These are phyloP conservation scores for Emericellopsis cladophorae DNA, from an alignment of 2,329 filamentous ascomycete genomes.

Conservation along the genomic window DNA sequence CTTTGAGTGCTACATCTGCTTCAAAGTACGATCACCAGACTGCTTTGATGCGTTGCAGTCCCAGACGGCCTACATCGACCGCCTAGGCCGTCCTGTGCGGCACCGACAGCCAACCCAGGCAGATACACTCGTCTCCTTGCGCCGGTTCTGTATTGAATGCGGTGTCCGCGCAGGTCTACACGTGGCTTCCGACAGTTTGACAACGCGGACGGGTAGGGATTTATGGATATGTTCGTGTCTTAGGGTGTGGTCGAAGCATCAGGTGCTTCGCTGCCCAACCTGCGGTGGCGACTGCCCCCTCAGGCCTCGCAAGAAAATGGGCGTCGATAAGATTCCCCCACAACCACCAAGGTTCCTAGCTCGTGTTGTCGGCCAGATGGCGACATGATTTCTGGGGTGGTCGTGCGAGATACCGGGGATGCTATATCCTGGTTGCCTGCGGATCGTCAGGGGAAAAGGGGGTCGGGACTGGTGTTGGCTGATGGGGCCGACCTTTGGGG, in stretches of 20 bases:
- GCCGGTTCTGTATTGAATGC: constrained; percentile 28
- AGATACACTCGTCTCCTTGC: constrained; percentile 18
- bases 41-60: constrained; percentile 24
- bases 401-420: no score
- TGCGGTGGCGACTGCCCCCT: constrained; percentile 22
- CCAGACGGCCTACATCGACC: constrained; percentile 18
- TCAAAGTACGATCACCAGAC: constrained; percentile 23
- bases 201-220: constrained; percentile 21
- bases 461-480: no score
- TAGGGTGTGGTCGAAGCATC: constrained; percentile 21
- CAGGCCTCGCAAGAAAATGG: constrained; percentile 15
- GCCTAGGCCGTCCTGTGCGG: constrained; percentile 13
- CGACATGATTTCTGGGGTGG: no score
- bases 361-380: no score
- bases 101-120: constrained; percentile 12
- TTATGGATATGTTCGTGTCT: constrained; percentile 27
- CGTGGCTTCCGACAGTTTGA: constrained; percentile 21
- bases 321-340: constrained; percentile 2
- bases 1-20: constrained; percentile 28
- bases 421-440: no score
- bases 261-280: constrained; percentile 18
- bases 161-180: constrained; percentile 24
- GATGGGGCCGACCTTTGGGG: no score
- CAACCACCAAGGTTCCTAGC: background rate
- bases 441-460: no score